Base-by-base conservation (phyloP, 805 yeast genomes). In the Wickerhamomyces mucosus region DNA sequence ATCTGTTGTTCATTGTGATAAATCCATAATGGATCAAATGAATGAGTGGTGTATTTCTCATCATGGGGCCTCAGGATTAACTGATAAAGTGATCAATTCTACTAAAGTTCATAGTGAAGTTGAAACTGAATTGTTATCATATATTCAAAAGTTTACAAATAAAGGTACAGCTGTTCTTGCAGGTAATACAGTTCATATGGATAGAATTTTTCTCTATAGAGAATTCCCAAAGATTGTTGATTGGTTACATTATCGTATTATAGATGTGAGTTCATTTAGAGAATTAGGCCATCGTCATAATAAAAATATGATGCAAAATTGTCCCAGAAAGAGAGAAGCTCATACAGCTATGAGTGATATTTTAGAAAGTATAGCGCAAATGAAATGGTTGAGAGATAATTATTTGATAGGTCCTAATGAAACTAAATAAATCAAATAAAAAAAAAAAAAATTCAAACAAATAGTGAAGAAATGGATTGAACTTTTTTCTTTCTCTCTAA, bases 331-430 rank as follows among this genome's bases (percentile, higher is more conserved):
- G 56, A 58, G 57, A 29, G 65, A 69, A 15, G 67, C 68, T 1
- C 99, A 92, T 55, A 89, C 97, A 0, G 98, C 99, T 0, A 72
- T 70, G 40, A 65, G 75, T 12, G 99, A 92, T 54, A 92, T 92
- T 29, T 44, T 82, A 29, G 98, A 92, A 54, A 83, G 95, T 46
- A 89, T 92, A 26, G 70, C 57, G 7, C 95, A 92, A 53, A 61
- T 92, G 50, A 67, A 63, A 42, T 92, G 86, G 82, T 84, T 78
- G 54, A 58, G 69, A 35, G 72, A 77, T 14, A 61, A 80, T 46
- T 86, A 82, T 50, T 65, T 81, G 37, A 53, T 58, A 19, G 42
- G 37, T 9, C 48, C 47, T 9, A 43, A 37, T n/a, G n/a, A n/a
- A n/a, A n/a, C n/a, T n/a, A n/a, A n/a, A n/a, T n/a, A n/a, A n/a